Percentiles rank a stretch among this genome's conserved stretches.
phyloP scores from a whole-genome alignment of 306 rosid species.

The Hylodesmum podocarpum region DNA sequence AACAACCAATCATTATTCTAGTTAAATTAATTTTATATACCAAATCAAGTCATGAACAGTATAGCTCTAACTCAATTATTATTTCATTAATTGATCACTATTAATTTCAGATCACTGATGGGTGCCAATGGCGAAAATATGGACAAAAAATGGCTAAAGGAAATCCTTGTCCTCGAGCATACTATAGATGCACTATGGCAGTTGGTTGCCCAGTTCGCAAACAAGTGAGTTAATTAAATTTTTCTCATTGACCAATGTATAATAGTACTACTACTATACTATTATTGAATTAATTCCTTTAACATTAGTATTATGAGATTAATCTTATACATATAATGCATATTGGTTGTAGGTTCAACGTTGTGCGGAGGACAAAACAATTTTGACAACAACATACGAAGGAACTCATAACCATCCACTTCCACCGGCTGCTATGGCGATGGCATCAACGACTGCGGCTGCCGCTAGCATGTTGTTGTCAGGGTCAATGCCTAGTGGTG shows the following conservation, averaged over 20 bases:
- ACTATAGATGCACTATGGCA: constrained; percentile 92
- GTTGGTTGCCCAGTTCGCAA: constrained; percentile 96
- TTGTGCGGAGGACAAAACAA: constrained; percentile 75
- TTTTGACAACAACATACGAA: constrained; percentile 86
- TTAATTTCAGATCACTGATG: constrained; percentile 71
- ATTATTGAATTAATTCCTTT: not conserved
- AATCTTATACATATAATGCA: not conserved
- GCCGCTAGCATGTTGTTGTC: constrained; percentile 86
- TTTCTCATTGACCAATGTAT: not conserved
- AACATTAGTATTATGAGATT: not conserved
- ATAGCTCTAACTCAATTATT: not conserved
- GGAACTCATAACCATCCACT: constrained; percentile 93
- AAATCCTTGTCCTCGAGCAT: constrained; percentile 96
- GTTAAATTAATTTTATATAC: not conserved
- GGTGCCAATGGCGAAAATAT: constrained; percentile 96
- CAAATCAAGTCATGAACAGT: not conserved
- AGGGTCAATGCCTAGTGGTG: constrained; percentile 84
- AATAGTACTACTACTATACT: not conserved
- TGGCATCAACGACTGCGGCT: constrained; percentile 88
- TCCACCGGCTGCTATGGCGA: constrained; percentile 94
- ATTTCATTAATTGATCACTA: not conserved
- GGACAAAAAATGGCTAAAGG: constrained; percentile 97
- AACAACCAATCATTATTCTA: not conserved
- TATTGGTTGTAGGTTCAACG: constrained; percentile 67
- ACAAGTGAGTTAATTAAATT: constrained; percentile 57